These are phyloP conservation scores for Phialocephala sp. DNA, from an alignment of 2,329 filamentous ascomycete species.

Conservation along the genomic window DNA sequence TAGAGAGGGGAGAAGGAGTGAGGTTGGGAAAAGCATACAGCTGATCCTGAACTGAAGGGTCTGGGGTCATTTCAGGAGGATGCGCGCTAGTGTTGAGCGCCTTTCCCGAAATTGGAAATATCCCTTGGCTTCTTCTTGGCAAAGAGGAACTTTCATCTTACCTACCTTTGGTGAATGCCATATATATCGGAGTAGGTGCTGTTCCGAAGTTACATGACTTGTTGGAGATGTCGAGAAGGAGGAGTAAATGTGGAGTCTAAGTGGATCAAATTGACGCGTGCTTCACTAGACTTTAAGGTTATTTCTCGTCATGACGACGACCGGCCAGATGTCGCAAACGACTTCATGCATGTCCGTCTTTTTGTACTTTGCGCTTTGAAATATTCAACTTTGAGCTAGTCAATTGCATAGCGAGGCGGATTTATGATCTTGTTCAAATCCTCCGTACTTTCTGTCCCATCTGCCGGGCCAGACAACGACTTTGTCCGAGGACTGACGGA, in stretches of 20 bases:
- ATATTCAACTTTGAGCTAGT: no score
- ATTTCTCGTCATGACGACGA: no score
- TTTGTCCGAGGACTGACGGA: no score
- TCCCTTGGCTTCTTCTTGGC: slow-evolving; percentile 13
- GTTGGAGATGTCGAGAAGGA: neutral
- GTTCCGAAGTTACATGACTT: neutral
- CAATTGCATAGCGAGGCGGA: no score
- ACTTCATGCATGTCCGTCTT: no score
- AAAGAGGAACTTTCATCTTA: neutral
- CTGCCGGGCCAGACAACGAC: no score
- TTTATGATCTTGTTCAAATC: no score
- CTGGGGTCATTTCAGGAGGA: slow-evolving; percentile 12
- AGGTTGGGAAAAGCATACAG: slow-evolving; percentile 1
- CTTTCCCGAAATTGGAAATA: slow-evolving; percentile 10
- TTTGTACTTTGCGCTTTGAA: no score
- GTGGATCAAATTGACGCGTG: neutral
- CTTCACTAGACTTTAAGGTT: no score
- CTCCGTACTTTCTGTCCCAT: no score
- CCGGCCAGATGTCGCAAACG: no score
- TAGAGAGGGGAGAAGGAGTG: slow-evolving; percentile 11
- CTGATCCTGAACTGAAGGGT: neutral
- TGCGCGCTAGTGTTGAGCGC: slow-evolving; percentile 11
- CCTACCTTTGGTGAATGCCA: neutral
- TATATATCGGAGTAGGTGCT: neutral
- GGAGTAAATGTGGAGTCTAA: neutral